Conservation (phyloP, 805 yeast genomes). For the Zygosaccharomyces kombuchaensis region DNA sequence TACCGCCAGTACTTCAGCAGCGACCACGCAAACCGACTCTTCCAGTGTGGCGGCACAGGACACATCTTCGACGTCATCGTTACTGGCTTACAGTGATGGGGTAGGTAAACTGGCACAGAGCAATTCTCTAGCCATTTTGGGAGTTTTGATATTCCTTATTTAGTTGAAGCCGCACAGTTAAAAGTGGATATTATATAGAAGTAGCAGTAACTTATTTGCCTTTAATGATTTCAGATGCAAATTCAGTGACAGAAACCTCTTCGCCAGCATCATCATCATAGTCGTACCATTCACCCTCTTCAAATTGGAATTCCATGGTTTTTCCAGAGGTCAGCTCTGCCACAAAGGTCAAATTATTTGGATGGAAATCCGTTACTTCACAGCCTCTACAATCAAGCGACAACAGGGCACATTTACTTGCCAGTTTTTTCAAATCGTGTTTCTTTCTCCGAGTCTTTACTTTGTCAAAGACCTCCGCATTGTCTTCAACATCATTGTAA, state of each 20-base stretch:
- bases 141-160: slow-evolving; percentile 2
- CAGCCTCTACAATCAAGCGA: slow-evolving; percentile 84
- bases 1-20: background rate
- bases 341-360: slow-evolving; percentile 38
- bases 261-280: slow-evolving; percentile 79
- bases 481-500: slow-evolving; percentile 17
- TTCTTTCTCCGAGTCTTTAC: slow-evolving; percentile 27
- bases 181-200: background rate
- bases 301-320: slow-evolving; percentile 39
- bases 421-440: slow-evolving; percentile 22
- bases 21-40: background rate
- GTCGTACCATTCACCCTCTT: slow-evolving; percentile 91
- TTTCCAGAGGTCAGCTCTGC: slow-evolving; percentile 26
- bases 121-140: background rate
- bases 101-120: background rate
- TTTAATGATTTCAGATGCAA: slow-evolving; percentile 57
- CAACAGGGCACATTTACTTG: slow-evolving; percentile 39
- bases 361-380: slow-evolving; percentile 62
- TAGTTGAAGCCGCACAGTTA: background rate
- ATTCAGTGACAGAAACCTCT: slow-evolving; percentile 78
- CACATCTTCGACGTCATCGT: background rate
- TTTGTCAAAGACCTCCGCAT: slow-evolving; percentile 15
- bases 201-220: slow-evolving; percentile 21
- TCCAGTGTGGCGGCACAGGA: background rate
- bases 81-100: slow-evolving; percentile 1